A percentile compares a stretch with the other conserved stretches of the same genome.
Conservation (phyloP, 306 rosid genomes). For the Lablab purpureus region DNA sequence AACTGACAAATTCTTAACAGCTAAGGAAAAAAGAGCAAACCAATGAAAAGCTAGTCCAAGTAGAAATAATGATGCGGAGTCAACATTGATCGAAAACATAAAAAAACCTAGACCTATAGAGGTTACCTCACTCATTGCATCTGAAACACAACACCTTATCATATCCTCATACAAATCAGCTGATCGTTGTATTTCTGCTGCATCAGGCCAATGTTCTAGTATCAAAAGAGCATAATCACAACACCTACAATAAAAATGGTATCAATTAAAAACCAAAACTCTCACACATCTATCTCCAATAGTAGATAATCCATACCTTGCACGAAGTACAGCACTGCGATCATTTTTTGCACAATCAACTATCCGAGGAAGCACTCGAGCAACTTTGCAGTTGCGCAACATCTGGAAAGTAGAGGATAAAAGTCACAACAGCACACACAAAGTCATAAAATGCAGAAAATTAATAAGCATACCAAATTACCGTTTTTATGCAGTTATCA, state of each 20-base stretch:
- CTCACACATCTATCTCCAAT: background rate
- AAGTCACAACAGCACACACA: slow-evolving; percentile 40
- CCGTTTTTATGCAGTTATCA: slow-evolving; percentile 98
- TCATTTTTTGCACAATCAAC: slow-evolving; percentile 95
- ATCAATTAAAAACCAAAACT: slow-evolving; percentile 42
- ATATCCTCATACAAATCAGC: slow-evolving; percentile 92
- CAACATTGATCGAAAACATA: slow-evolving; percentile 25
- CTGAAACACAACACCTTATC: slow-evolving; percentile 93
- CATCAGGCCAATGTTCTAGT: slow-evolving; percentile 98
- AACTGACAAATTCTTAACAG: slow-evolving; percentile 29
- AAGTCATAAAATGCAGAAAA: background rate
- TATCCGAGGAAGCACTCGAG: slow-evolving; percentile 89
- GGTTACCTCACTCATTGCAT: slow-evolving; percentile 98
- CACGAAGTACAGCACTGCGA: slow-evolving; percentile 91
- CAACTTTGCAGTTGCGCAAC: slow-evolving; percentile 94
- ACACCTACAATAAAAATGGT: slow-evolving; percentile 66
- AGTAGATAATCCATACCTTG: slow-evolving; percentile 67
- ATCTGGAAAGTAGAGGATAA: slow-evolving; percentile 61
- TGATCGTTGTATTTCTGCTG: slow-evolving; percentile 89
- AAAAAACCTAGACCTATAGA: slow-evolving; percentile 32
- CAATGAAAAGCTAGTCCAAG: slow-evolving; percentile 30
- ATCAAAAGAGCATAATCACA: slow-evolving; percentile 96
- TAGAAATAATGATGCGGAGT: slow-evolving; percentile 33
- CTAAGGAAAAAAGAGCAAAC: background rate
- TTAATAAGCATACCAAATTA: slow-evolving; percentile 46